phyloP scores from a whole-genome alignment of 1,284 basidiomycete species.

The Ustilago vetiveriae region DNA sequence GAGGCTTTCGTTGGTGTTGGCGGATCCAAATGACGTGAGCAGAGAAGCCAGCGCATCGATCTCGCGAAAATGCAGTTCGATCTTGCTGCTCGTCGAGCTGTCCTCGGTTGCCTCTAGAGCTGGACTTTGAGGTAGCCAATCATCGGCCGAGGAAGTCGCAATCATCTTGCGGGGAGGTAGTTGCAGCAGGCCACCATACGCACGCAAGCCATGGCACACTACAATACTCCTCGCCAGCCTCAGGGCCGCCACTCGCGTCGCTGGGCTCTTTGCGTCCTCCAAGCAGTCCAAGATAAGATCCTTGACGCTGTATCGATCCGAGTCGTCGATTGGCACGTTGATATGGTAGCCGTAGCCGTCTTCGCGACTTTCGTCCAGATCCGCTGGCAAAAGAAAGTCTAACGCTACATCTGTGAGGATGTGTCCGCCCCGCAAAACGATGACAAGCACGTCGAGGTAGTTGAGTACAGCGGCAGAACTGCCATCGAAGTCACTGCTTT shows the following conservation, averaged over 20 bases:
- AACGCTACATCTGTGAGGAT: constrained; percentile 53
- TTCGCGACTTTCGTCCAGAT: neutral
- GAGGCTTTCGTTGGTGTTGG: constrained; percentile 11
- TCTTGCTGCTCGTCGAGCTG: neutral
- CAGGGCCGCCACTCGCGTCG: constrained; percentile 44
- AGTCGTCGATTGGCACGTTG: constrained; percentile 19
- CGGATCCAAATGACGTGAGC: constrained; percentile 16
- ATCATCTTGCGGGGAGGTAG: constrained; percentile 16
- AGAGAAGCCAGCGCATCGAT: constrained; percentile 41
- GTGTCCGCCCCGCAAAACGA: constrained; percentile 51
- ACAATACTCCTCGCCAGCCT: constrained; percentile 49
- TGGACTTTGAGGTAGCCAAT: constrained; percentile 12
- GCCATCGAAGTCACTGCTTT: constrained; percentile 90
- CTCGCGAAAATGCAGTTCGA: constrained; percentile 33
- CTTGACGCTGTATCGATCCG: constrained; percentile 49
- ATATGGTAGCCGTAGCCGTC: constrained; percentile 12
- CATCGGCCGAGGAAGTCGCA: constrained; percentile 1
- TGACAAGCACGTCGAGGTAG: constrained; percentile 78
- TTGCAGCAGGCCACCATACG: constrained; percentile 25
- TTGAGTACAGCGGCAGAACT: constrained; percentile 95
- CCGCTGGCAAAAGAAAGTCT: constrained; percentile 39
- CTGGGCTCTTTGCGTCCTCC: constrained; percentile 13
- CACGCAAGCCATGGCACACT: constrained; percentile 48
- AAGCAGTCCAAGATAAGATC: constrained; percentile 57
- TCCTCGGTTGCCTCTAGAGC: neutral